These are phyloP conservation scores for Magnaporthiopsis rhizophila DNA, from an alignment of 2,329 filamentous ascomycete species.

Conservation along the genomic window DNA sequence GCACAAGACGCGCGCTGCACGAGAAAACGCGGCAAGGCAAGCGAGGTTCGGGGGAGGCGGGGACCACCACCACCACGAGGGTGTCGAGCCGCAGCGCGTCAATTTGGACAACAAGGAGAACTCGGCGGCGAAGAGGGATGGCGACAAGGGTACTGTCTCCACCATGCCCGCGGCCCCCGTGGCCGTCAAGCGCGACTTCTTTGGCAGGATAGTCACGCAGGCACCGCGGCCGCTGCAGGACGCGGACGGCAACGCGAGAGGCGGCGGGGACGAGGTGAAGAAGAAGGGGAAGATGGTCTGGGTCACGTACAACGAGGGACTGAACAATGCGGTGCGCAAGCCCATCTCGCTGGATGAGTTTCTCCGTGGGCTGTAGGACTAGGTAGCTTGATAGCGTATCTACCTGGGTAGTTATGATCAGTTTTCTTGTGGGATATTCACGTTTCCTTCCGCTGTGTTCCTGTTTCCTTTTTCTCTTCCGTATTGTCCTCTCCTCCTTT, in stretches of 20 bases:
- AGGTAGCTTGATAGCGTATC: neutral
- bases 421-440: neutral
- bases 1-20: conserved; percentile 59
- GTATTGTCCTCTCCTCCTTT: neutral
- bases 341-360: conserved; percentile 76
- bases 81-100: neutral
- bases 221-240: conserved; percentile 28
- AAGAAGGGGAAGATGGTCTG: conserved; percentile 56
- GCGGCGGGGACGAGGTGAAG: conserved; percentile 20
- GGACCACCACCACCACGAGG: neutral
- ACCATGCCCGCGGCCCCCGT: conserved; percentile 22
- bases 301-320: conserved; percentile 84
- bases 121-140: conserved; percentile 9
- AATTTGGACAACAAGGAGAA: conserved; percentile 31
- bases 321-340: conserved; percentile 87
- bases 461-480: neutral
- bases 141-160: neutral
- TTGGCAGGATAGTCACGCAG: conserved; percentile 58
- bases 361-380: conserved; percentile 52
- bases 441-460: neutral
- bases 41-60: conserved; percentile 43
- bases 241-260: conserved; percentile 29
- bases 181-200: conserved; percentile 70
- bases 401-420: neutral
- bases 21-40: conserved; percentile 58